Percentiles rank a stretch among this genome's conserved stretches.
Conservation (phyloP, 2,329 filamentous ascomycete genomes). For the Colletotrichum godetiae region DNA sequence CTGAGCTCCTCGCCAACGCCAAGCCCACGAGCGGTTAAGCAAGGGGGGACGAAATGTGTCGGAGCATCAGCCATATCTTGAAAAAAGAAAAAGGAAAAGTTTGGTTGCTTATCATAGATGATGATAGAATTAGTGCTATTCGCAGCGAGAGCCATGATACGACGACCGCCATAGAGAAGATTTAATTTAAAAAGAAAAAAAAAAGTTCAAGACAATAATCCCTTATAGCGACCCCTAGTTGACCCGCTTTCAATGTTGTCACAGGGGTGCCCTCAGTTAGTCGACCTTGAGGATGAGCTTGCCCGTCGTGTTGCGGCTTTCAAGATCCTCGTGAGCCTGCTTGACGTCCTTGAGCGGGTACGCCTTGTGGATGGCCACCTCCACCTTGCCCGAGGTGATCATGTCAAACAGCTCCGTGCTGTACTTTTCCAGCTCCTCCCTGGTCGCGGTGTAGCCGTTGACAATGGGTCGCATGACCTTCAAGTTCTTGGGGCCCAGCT, state of each 20-base stretch:
- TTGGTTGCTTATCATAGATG: slow-evolving; percentile 9
- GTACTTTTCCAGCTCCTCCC: slow-evolving; percentile 79
- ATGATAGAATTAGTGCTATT: slow-evolving; percentile 30
- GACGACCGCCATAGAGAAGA: slow-evolving; percentile 16
- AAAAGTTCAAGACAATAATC: slow-evolving; percentile 11
- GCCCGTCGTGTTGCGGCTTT: slow-evolving; percentile 84
- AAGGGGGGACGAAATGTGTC: background rate
- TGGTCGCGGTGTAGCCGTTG: slow-evolving; percentile 75
- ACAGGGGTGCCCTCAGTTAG: slow-evolving; percentile 29
- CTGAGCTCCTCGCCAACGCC: slow-evolving; percentile 77
- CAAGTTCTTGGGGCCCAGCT: slow-evolving; percentile 78
- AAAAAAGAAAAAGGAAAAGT: background rate
- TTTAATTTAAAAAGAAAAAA: slow-evolving; percentile 9
- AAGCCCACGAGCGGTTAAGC: slow-evolving; percentile 49
- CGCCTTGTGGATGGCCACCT: slow-evolving; percentile 78
- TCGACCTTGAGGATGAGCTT: slow-evolving; percentile 81
- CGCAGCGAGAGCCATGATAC: slow-evolving; percentile 26
- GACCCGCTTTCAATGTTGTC: background rate
- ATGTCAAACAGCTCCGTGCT: slow-evolving; percentile 78
- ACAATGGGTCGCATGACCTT: slow-evolving; percentile 81
- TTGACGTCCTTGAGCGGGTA: slow-evolving; percentile 81
- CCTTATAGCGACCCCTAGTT: too few relatives aligned
- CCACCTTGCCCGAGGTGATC: slow-evolving; percentile 75
- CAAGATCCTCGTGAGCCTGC: slow-evolving; percentile 80
- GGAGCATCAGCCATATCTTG: background rate